Base-by-base conservation (phyloP, 352 stramenopile species). In the Pythium folliculosum region DNA sequence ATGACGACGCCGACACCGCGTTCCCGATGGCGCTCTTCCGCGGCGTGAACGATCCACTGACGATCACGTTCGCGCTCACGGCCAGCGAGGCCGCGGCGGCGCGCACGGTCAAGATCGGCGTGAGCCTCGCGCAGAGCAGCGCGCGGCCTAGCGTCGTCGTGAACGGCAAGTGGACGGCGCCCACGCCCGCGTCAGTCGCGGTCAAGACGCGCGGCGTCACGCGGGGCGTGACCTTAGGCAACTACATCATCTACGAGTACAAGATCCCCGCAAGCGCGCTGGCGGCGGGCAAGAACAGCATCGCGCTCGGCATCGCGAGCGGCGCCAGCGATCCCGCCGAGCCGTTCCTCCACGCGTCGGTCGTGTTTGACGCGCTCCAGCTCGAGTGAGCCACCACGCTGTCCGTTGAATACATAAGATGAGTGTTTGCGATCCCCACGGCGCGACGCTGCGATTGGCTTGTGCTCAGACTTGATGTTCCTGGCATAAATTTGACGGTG, bases 181-280 rank as follows among this genome's bases (percentile, higher is more conserved):
- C 77, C 21, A 56, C 75, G 12, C 67, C 62, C 14, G 73, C 44
- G 1, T 77, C 76, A 0, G 67, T 65, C 2, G 78, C 68, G 7
- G 73, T 84, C 19, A 81, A 75, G 58, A 87, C 75, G 0, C 79
- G 79, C 3, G 79, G 79, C 21, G 56, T 87, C 14, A 87, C 79
- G 19, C 75, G 77, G 2, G 79, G 79, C 22, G 69, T 78, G 21
- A 83, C 66, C 19, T 5, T 59, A 12, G 79, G 77, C 37, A 83
- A 84, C 65, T 87, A 85, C 65, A 76, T 81, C 60, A 47, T 79
- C 23, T 84, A 88, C 63, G 62, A 82, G 57, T 84, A 80, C 71
- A 51, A 48, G 13, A 84, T 88, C 45, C 79, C 79, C 14, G 53
- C 65, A 19, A 78, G 54, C 0, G 77, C 75, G 6, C 69, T 88